Base-by-base conservation (phyloP, 495 filamentous ascomycete species). In the Penicillium lividum region DNA sequence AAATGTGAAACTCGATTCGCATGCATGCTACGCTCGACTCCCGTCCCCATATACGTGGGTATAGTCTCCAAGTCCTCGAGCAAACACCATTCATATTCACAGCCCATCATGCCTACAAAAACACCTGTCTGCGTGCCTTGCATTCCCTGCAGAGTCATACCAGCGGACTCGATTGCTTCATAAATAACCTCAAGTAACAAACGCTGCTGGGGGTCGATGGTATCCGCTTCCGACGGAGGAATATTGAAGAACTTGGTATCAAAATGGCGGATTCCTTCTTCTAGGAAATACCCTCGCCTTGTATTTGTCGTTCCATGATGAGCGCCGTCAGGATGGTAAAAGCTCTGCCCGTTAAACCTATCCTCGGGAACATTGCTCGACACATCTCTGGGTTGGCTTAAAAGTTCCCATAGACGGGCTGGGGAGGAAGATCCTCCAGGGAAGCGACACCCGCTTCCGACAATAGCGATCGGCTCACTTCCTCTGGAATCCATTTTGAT, bases 211-310 rank as follows among this genome's bases (percentile, higher is more conserved):
- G 71, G 70, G 53, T 78, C 75, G 58, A 78, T 76, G 10, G 42
- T 18, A 3, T 59, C 59, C 45, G 82, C 73, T 66, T 86, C 77
- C 53, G 73, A 64, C 7, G 77, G 68, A 5, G 73, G 75, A 47
- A 86, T 78, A 51, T 77, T 80, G 67, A 87, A 86, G 60, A 86
- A 86, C 0, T 52, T 38, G 6, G 74, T 61, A 18, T 82, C 76
- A 42, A 81, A 82, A 4, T 49, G 33, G 0, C 58, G 44, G 5
- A 70, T n/a, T 43, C 79, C 71, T 45, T 77, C 68, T 1, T 68
- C n/a, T 1, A 81, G 38, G 13, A 40, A 40, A 16, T 40, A 77
- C 0, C 74, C 68, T 22, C 31, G 15, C 0, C 70, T 61, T 10
- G 58, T 68, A 15, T 68, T 69, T 10, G 42, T 59, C 3, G 46